Percentiles rank a stretch among this genome's conserved stretches.
Conservation (phyloP, 176 grass and related monocot genomes). For the Olyra latifolia region DNA sequence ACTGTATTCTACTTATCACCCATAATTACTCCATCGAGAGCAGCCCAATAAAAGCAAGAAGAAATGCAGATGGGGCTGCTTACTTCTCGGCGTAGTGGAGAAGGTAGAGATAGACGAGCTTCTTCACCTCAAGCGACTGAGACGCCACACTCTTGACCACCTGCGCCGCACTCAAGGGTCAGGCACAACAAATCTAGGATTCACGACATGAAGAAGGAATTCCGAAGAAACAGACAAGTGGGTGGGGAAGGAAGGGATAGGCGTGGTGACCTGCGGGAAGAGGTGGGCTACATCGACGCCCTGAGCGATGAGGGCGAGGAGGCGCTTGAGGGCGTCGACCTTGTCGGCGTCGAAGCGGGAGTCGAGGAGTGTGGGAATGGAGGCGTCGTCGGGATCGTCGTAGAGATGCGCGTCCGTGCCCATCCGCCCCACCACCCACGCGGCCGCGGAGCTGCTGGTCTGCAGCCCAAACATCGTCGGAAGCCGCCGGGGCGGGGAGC, state of each 20-base stretch:
- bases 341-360: constrained; percentile 90
- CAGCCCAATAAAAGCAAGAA: not conserved
- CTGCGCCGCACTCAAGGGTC: not conserved
- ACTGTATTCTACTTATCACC: not conserved
- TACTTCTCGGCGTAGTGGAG: constrained; percentile 99
- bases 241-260: not conserved
- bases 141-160: constrained; percentile 95
- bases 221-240: not conserved
- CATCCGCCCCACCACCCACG: constrained; percentile 78
- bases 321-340: constrained; percentile 85
- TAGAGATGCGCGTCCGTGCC: constrained; percentile 97
- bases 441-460: constrained; percentile 63
- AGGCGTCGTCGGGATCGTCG: constrained; percentile 91
- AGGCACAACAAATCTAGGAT: not conserved
- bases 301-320: constrained; percentile 84
- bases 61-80: not conserved
- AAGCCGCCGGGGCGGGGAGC: no score
- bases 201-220: not conserved
- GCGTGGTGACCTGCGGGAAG: constrained; percentile 63
- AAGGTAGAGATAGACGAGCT: constrained; percentile 93
- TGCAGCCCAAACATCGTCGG: constrained; percentile 69
- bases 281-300: constrained; percentile 78
- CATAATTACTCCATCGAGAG: not conserved
- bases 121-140: constrained; percentile 90
- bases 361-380: constrained; percentile 74